Evolutionary conservation across 345 rosid genomes (phyloP).

Genomic region (Orychophragmus violaceus): DNA sequence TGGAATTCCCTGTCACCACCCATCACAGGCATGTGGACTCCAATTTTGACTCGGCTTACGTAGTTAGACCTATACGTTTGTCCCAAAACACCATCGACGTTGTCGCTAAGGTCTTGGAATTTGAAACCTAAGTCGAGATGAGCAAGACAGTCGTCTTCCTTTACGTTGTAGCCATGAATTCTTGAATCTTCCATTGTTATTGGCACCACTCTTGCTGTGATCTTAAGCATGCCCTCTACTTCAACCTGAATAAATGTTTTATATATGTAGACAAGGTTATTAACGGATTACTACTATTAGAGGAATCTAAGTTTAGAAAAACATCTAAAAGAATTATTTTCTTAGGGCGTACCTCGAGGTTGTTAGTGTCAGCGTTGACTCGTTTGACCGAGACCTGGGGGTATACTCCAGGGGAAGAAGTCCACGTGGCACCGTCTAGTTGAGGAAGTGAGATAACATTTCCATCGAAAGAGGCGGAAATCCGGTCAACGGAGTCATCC

Average conservation of each 20-base stretch:
- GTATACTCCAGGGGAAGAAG: slow-evolving; percentile 17
- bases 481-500: slow-evolving; percentile 44
- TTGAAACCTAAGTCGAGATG: slow-evolving; percentile 65
- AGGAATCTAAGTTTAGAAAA: not conserved
- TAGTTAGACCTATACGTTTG: slow-evolving; percentile 51
- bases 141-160: slow-evolving; percentile 56
- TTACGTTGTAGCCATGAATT: slow-evolving; percentile 51
- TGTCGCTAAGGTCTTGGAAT: slow-evolving; percentile 40
- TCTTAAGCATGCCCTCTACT: slow-evolving; percentile 38
- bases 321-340: not conserved
- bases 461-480: slow-evolving; percentile 38
- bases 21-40: slow-evolving; percentile 55
- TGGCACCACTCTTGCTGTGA: slow-evolving; percentile 48
- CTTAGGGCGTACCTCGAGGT: slow-evolving; percentile 25
- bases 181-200: slow-evolving; percentile 51
- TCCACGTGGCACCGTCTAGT: slow-evolving; percentile 36
- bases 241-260: slow-evolving; percentile 17
- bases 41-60: slow-evolving; percentile 50
- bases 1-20: slow-evolving; percentile 55
- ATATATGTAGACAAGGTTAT: not conserved
- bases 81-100: slow-evolving; percentile 55
- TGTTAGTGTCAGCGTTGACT: slow-evolving; percentile 33
- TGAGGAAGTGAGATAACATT: slow-evolving; percentile 21
- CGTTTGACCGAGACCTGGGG: slow-evolving; percentile 31
- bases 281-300: not conserved